These are phyloP conservation scores for Boletus sp. DNA, from an alignment of 768 basidiomycete species.

Conservation along the genomic window DNA sequence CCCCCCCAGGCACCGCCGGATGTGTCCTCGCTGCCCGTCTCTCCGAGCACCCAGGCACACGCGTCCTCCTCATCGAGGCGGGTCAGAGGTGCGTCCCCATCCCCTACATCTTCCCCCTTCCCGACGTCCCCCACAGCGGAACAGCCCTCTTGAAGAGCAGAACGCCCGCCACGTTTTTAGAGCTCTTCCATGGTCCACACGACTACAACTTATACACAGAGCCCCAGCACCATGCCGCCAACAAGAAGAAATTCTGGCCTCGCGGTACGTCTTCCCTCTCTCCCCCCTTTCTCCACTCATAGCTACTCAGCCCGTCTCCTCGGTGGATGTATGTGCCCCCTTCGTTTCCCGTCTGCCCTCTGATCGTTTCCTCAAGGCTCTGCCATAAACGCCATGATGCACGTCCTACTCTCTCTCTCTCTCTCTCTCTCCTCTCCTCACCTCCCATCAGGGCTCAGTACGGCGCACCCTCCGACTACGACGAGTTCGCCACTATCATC, in stretches of 20 bases:
- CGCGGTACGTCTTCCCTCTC: conserved; percentile 46
- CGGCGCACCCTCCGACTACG: conserved; percentile 65
- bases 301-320: conserved; percentile 55
- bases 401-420: neutral
- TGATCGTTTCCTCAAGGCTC: conserved; percentile 39
- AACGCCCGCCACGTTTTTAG: conserved; percentile 42
- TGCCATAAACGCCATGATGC: conserved; percentile 61
- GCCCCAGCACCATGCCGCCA: conserved; percentile 48
- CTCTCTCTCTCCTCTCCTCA: conserved; percentile 5
- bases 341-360: neutral
- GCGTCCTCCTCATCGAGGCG: conserved; percentile 40
- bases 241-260: conserved; percentile 56
- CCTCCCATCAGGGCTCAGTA: conserved; percentile 43
- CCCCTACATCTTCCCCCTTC: too few species aligned
- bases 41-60: conserved; percentile 34
- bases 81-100: conserved; percentile 43
- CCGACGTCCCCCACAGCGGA: conserved; percentile 36
- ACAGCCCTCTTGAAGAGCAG: conserved; percentile 38
- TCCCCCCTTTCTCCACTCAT: neutral
- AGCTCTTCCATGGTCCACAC: conserved; percentile 44
- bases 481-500: conserved; percentile 56
- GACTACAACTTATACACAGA: conserved; percentile 57
- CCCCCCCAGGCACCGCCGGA: conserved; percentile 40
- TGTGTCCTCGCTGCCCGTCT: conserved; percentile 44
- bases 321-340: conserved; percentile 60